Base-by-base conservation (phyloP, 345 rosid species). In the Heritiera fomes region DNA sequence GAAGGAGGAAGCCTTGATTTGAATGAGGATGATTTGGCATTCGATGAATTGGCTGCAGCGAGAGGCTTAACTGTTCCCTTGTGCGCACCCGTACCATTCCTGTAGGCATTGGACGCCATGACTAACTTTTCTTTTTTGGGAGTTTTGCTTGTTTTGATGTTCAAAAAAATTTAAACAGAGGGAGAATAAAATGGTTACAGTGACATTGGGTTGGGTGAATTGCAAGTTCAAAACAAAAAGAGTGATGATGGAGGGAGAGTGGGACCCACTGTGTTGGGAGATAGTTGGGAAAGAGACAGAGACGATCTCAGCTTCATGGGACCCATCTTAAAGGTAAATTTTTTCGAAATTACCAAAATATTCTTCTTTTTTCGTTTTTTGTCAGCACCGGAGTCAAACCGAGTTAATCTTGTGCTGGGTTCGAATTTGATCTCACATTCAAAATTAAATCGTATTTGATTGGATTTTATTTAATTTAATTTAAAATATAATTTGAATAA, bases 1-100 rank as follows among this genome's bases (percentile, higher is more conserved):
- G 94, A 82, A 0, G 88, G 85, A 82, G 85, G 86, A 76, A 78
- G 76, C 85, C 92, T 87, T 28, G 97, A 87, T 87, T 94, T 96
- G 85, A 88, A 89, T 17, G 99, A 93, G 50, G 97, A 88, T 23
- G 95, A 82, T 73, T 85, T 89, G 56, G 82, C 75, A 84, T 87
- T 93, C 12, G 94, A 83, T 15, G 88, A 45, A 70, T 49, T 49
- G 53, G 14, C 14, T 11, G 53, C 53, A 13, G 79, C 86, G 61
- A 78, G 68, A 3, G 91, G 86, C 86, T 87, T 88, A 18, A 76
- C 49, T 20, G 85, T 69, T 77, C 86, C 90, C 81, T 86, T 87
- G 23, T 7, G 60, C 66, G 80, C 77, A 73, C 91, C 94, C 65
- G 79, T 75, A 75, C 92, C 96, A 82, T 92, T 94, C 84, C 94